Base-by-base conservation (phyloP, 768 basidiomycete genomes). In the Hortiboletus flavorubellus region DNA sequence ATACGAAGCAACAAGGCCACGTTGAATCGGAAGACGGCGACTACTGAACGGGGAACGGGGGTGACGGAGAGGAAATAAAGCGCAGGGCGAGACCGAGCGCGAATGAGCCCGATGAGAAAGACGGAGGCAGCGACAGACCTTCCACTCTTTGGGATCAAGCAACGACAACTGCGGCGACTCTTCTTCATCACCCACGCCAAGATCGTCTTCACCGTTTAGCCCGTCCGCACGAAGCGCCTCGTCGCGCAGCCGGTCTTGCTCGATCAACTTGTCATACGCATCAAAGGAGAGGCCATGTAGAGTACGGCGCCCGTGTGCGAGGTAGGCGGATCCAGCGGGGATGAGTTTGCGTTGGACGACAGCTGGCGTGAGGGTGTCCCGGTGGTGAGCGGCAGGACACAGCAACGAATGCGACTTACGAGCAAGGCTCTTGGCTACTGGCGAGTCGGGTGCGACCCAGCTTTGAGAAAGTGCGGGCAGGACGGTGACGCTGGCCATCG, bases 131-230 rank as follows among this genome's bases (percentile, higher is more conserved):
- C 29, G 16, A 65, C 76, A 40, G 59, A 90, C 91, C 83, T 98
- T 99, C 96, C 97, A 98, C 68, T 96, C 93, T 73, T 98, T 98
- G 7, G 96, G 91, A 76, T 99, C 96, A n/a, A 86, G 76, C 43
- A 76, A 69, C 39, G 93, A 71, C 46, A 93, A 63, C 23, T 85
- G 86, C 4, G 79, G 76, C 18, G 80, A 71, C 76, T 98, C 96
- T 59, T 84, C 78, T 73, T 98, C 97, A 55, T 93, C 89, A 2
- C 94, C 95, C 7, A 98, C 88, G 30, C 93, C 96, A 12, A 93
- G 84, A 76, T 95, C 94, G 64, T 91, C 90, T 58, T 89, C 89
- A 7, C 73, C 73, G 50, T 76, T 77, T 38, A 73, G 64, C 18
- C 77, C 83, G 42, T 72, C 72, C 5, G 67, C 75, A 60, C 80